Base-by-base conservation (phyloP, 257 asterid species). In the Solanum bulbocastanum region DNA sequence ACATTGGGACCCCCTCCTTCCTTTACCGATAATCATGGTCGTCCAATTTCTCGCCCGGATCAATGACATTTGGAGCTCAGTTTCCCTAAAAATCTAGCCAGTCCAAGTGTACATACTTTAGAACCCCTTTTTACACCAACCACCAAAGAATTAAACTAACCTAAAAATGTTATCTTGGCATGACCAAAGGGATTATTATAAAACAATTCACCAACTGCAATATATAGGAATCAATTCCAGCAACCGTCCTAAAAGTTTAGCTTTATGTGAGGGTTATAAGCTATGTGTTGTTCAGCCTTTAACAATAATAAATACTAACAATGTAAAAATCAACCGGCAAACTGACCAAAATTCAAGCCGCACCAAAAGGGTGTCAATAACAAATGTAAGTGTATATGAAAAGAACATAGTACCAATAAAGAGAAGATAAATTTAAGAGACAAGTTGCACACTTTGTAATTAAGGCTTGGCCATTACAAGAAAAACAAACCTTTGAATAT, bases 401-500 rank as follows among this genome's bases (percentile, higher is more conserved):
- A 71, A 44, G 85, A 5, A 27, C 66, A 56, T 56, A 39, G 87
- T n/a, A 84, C 32, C 65, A 49, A 62, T 30, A 76, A 37, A 69
- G 85, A 37, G 35, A 83, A 8, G 25, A 46, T 84, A 68, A 81
- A 76, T 36, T 39, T 10, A 37, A 66, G 82, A 87, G 87, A 85
- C 16, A 14, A 73, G 71, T 60, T 66, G 37, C 89, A 89, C 83
- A 72, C 90, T 86, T 52, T 83, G 85, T 87, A 86, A 60, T 69
- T 83, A 87, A 69, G 44, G 88, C 81, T 73, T 65, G 89, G 85
- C 82, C 87, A 79, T 87, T 90, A 71, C 90, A 89, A 30, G 49
- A 52, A 60, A 89, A 86, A 72, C 85, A 81, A 81, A 81, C 40
- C 68, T 44, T 81, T 81, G 66, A 81, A 81, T 81, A 81, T 81